These are phyloP conservation scores for Emericellopsis atlantica DNA, from an alignment of 2,329 filamentous ascomycete species.

Conservation along the genomic window DNA sequence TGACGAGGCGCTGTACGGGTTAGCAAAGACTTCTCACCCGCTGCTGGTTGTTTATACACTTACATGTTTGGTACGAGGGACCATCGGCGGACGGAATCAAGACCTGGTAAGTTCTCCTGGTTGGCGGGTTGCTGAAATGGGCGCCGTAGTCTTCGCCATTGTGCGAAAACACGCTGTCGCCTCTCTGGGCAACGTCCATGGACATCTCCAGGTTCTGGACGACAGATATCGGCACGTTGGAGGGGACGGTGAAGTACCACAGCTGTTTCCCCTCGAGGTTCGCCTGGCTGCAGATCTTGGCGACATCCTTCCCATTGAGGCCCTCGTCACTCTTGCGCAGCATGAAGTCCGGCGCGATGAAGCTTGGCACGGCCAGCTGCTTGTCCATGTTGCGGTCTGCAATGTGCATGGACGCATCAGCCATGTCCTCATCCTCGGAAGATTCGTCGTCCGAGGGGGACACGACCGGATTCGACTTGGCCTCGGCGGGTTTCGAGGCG, in stretches of 20 bases:
- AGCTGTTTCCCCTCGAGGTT: slow-evolving; percentile 59
- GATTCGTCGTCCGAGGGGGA: neutral
- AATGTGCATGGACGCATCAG: slow-evolving; percentile 27
- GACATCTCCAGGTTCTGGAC: slow-evolving; percentile 52
- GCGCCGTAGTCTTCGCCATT: slow-evolving; percentile 52
- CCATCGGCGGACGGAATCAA: slow-evolving; percentile 46
- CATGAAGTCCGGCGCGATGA: slow-evolving; percentile 38
- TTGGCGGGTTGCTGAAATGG: slow-evolving; percentile 36
- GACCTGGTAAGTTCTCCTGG: slow-evolving; percentile 40
- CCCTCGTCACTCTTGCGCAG: slow-evolving; percentile 32
- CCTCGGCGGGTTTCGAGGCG: neutral
- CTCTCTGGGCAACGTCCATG: slow-evolving; percentile 37
- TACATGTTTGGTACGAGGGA: slow-evolving; percentile 40
- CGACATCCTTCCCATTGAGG: slow-evolving; percentile 29
- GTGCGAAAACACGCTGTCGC: slow-evolving; percentile 45
- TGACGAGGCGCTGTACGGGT: slow-evolving; percentile 16
- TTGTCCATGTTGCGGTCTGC: slow-evolving; percentile 13
- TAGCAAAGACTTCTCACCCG: neutral
- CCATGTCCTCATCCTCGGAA: slow-evolving; percentile 6
- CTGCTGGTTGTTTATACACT: slow-evolving; percentile 10
- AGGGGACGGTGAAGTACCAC: slow-evolving; percentile 69
- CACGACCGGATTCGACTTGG: slow-evolving; percentile 1
- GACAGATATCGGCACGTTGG: slow-evolving; percentile 54
- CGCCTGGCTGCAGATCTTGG: slow-evolving; percentile 42
- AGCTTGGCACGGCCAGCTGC: slow-evolving; percentile 27